Percentiles rank a stretch among this genome's conserved stretches.
These are phyloP conservation scores for Linanthus parryae DNA, from an alignment of 148 eudicot species.

Conservation along the genomic window DNA sequence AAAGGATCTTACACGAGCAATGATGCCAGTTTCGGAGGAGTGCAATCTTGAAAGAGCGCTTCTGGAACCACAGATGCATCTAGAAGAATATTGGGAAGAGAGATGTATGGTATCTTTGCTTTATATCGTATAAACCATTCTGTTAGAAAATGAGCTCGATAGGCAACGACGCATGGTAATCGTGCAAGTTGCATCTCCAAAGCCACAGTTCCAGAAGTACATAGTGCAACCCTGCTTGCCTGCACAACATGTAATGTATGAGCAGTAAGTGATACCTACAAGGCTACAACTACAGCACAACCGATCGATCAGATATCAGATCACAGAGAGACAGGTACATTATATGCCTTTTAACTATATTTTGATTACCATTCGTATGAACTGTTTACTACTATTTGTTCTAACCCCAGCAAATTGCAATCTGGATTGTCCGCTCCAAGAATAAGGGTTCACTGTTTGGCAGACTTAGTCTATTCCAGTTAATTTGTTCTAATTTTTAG, in stretches of 20 bases:
- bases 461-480: too few relatives aligned
- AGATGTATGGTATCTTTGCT: constrained; percentile 70
- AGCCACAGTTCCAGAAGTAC: constrained; percentile 91
- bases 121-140: constrained; percentile 71
- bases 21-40: constrained; percentile 53
- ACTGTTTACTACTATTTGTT: too few relatives aligned
- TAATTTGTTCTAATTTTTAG: too few relatives aligned
- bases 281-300: background rate
- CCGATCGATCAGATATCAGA: too few relatives aligned
- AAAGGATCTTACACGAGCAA: constrained; percentile 50
- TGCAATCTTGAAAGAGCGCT: constrained; percentile 70
- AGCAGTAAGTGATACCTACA: background rate
- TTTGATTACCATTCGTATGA: too few relatives aligned
- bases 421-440: too few relatives aligned
- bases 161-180: constrained; percentile 83
- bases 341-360: too few relatives aligned
- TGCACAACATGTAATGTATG: constrained; percentile 20
- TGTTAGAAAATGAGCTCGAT: constrained; percentile 83
- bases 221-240: constrained; percentile 79
- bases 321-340: too few relatives aligned
- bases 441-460: too few relatives aligned
- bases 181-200: constrained; percentile 89
- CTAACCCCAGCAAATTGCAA: too few relatives aligned
- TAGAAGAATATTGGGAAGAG: constrained; percentile 80
- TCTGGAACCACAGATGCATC: constrained; percentile 77